Conservation (phyloP, 441 rosid genomes). For the Isatis lusitanica region DNA sequence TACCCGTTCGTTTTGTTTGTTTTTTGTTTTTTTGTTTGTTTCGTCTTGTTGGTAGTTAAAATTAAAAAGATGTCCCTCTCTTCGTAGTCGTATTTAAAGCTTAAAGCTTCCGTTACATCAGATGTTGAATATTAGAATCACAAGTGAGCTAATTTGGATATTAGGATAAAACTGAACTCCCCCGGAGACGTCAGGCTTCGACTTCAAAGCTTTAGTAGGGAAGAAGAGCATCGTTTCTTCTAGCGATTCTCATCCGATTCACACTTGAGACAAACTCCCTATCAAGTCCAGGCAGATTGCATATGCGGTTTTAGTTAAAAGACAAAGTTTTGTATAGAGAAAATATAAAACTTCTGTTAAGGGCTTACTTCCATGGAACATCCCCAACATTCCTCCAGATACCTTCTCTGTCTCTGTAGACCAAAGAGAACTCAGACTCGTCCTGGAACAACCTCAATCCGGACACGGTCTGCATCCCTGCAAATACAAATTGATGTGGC, state of each 20-base stretch:
- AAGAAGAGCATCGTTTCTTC: conserved; percentile 36
- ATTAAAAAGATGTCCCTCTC: conserved; percentile 22
- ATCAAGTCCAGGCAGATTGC: conserved; percentile 17
- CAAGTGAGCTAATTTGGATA: conserved; percentile 23
- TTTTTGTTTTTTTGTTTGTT: not conserved
- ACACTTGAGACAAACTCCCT: conserved; percentile 60
- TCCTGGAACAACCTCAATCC: conserved; percentile 60
- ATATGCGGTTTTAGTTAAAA: not conserved
- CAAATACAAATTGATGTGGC: conserved; percentile 20
- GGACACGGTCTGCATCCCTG: conserved; percentile 54
- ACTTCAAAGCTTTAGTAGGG: conserved; percentile 18
- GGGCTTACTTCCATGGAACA: conserved; percentile 74
- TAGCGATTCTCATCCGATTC: conserved; percentile 62
- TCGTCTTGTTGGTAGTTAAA: conserved; percentile 15
- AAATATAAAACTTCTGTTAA: not conserved
- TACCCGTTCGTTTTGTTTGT: conserved; percentile 8
- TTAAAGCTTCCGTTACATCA: conserved; percentile 29
- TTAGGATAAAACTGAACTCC: not conserved
- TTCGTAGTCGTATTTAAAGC: conserved; percentile 14
- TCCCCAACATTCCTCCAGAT: conserved; percentile 73
- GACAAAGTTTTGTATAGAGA: not conserved
- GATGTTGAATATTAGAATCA: conserved; percentile 14
- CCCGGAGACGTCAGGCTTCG: not conserved
- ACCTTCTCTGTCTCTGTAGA: conserved; percentile 60
- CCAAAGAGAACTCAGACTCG: conserved; percentile 60